phyloP scores from a whole-genome alignment of 257 asterid genomes.

The Solanum sejunctum region DNA sequence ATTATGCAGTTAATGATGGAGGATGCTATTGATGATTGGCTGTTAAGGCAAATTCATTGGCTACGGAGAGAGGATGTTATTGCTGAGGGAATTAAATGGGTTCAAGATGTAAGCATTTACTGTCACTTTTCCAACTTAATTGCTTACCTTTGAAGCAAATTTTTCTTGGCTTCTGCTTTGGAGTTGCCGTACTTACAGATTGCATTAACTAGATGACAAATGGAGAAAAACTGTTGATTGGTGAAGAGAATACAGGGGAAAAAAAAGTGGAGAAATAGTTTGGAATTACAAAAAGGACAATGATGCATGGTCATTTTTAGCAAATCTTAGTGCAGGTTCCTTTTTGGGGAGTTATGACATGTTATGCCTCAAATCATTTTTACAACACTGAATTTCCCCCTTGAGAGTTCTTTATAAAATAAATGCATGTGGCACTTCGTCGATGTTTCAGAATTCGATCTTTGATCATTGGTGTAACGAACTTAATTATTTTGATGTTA shows the following conservation, averaged over 20 bases:
- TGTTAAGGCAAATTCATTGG: slow-evolving; percentile 78
- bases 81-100: slow-evolving; percentile 79
- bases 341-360: background rate
- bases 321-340: background rate
- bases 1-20: slow-evolving; percentile 96
- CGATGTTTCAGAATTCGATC: background rate
- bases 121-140: background rate
- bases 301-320: background rate
- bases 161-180: background rate
- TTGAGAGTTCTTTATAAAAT: background rate
- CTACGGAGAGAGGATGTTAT: slow-evolving; percentile 80
- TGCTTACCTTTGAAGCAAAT: background rate
- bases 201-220: background rate
- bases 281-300: background rate
- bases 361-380: background rate
- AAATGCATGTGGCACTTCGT: background rate
- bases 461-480: background rate
- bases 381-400: background rate
- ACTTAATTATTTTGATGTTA: background rate
- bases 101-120: slow-evolving; percentile 61
- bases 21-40: slow-evolving; percentile 99
- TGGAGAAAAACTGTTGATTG: background rate
- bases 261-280: background rate
- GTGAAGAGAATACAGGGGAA: background rate
- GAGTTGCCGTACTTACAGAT: background rate